Evolutionary conservation across 495 filamentous ascomycete species (phyloP).

Genomic region (Aspergillus affinis): DNA sequence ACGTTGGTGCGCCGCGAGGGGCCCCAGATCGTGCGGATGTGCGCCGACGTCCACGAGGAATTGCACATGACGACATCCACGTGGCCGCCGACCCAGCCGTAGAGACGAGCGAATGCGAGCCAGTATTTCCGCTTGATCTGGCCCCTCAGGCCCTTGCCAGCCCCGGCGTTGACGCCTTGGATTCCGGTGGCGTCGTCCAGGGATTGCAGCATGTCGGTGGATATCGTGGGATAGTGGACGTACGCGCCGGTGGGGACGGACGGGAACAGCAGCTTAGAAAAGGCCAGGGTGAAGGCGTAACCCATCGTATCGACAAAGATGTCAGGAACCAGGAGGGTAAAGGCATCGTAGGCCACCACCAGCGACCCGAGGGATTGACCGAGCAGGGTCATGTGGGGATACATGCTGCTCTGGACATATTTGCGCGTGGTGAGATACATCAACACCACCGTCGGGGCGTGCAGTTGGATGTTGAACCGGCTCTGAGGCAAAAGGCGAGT

Average conservation of each 20-base stretch:
- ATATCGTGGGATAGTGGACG: constrained; percentile 97
- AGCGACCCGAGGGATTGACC: constrained; percentile 89
- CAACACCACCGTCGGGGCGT: constrained; percentile 79
- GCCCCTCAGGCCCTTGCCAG: constrained; percentile 68
- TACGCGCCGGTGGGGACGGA: constrained; percentile 85
- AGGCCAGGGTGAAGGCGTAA: constrained; percentile 84
- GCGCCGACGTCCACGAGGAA: constrained; percentile 86
- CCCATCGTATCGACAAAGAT: constrained; percentile 98
- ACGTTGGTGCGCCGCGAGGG: constrained; percentile 43
- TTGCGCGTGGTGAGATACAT: constrained; percentile 86
- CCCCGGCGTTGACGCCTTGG: constrained; percentile 80
- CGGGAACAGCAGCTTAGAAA: constrained; percentile 80
- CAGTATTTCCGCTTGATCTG: constrained; percentile 76
- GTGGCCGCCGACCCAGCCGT: constrained; percentile 74
- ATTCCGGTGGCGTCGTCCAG: constrained; percentile 65
- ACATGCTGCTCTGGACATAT: constrained; percentile 79
- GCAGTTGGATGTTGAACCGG: constrained; percentile 89
- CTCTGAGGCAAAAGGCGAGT: constrained; percentile 41
- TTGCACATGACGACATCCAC: constrained; percentile 97
- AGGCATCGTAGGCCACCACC: constrained; percentile 87
- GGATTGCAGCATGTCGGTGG: constrained; percentile 92
- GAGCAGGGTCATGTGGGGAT: constrained; percentile 90
- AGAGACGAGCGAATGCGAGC: constrained; percentile 77
- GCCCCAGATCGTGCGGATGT: constrained; percentile 82
- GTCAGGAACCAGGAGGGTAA: constrained; percentile 85